A percentile compares a stretch with the other conserved stretches of the same genome.
Conservation (phyloP, 108 stramenopile genomes). For the Fistulifera solaris region DNA sequence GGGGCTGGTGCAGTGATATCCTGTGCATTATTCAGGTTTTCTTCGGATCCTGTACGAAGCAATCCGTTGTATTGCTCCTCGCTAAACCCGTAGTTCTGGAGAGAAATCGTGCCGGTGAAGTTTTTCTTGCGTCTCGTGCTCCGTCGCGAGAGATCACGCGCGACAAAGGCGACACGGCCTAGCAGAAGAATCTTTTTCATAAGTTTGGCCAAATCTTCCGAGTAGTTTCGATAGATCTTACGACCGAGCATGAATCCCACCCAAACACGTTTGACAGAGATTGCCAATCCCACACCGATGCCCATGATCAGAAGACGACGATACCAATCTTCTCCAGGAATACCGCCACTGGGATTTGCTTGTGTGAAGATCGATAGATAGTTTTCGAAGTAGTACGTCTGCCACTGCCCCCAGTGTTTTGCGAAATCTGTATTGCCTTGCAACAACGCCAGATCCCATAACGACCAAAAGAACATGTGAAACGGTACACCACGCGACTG, state of each 20-base stretch:
- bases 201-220: constrained; percentile 32
- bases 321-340: constrained; percentile 5
- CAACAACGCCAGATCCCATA: constrained; percentile 23
- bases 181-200: constrained; percentile 57
- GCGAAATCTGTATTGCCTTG: constrained; percentile 26
- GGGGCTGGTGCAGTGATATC: background rate
- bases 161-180: constrained; percentile 34
- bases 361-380: constrained; percentile 31
- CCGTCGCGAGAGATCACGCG: background rate
- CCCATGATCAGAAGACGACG: constrained; percentile 27
- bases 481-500: constrained; percentile 53
- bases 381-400: constrained; percentile 13
- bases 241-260: constrained; percentile 49
- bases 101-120: constrained; percentile 5
- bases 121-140: background rate
- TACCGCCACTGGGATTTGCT: constrained; percentile 33
- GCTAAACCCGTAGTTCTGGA: background rate
- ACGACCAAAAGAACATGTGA: constrained; percentile 26
- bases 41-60: background rate
- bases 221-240: constrained; percentile 28
- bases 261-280: constrained; percentile 51
- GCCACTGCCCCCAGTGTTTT: constrained; percentile 51
- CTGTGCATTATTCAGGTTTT: background rate
- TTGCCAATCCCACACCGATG: constrained; percentile 32
- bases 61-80: background rate